Evolutionary conservation across 2,329 filamentous ascomycete species (phyloP), one percentile per base, ranked within the genome.

Genomic region (Emergomyces orientalis): DNA sequence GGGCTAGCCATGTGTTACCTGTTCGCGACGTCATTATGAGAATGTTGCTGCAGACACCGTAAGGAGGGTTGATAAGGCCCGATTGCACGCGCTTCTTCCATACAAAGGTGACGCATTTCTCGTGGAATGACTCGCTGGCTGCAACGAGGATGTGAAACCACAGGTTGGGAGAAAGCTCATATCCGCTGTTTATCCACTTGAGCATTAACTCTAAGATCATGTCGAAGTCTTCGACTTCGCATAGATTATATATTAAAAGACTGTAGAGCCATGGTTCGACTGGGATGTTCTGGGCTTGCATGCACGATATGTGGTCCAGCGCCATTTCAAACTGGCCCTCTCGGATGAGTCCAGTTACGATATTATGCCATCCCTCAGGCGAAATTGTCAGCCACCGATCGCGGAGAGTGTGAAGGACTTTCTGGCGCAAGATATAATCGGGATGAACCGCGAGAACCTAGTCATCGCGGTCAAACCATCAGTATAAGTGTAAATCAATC

Each of bases 251-350:
- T 62, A 91, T 81, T 61, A 92, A 86, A 64, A 93, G 82, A 69
- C 92, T 88, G 70, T 88, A 87, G 8, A 96, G 79, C 91, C 91
- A 97, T 0, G 79, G 71, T 37, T 88, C 82, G 3, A 92, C 76
- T 1, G 69, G 69, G 0, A 84, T 77, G 2, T 80, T 78, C 58
- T 83, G 79, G 60, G 79, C 76, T 51, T 84, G 77, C 81, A 96
- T 84, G 27, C 82, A 76, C 45, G 90, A 86, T 51, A 96, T 75
- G 67, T 84, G 84, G 60, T 83, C 78, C 63, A 96, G 78, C 1
- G 91, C 92, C 66, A 92, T 78, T 76, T 97, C 94, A 65, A 90
- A 87, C 69, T 95, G 88, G 0, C 86, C 84, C 69, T 97, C 92
- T 25, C 91, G 84, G 43, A 97, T 79, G 64, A 95, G 76, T 0